Percentiles rank a stretch among this genome's conserved stretches.
Evolutionary conservation across 768 basidiomycete species (phyloP).

Genomic region (Porpolomopsis calyptriformis): DNA sequence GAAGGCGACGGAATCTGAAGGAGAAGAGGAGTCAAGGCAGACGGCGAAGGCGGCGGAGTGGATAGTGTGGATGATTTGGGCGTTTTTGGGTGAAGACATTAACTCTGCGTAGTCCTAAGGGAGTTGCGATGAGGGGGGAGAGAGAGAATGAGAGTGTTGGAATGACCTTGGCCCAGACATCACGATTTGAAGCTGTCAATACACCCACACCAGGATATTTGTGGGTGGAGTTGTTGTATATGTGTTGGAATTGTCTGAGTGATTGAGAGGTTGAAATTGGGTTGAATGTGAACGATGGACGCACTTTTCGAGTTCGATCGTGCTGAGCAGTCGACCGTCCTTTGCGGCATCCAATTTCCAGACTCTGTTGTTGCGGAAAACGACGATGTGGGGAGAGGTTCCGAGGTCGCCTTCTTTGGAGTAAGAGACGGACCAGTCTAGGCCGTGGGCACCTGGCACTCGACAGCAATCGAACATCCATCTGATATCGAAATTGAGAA

Average conservation of each 20-base stretch:
- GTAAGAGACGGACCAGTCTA: slow-evolving; percentile 70
- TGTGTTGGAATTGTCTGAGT: slow-evolving; percentile 59
- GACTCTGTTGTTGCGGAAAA: slow-evolving; percentile 73
- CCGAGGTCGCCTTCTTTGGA: slow-evolving; percentile 46
- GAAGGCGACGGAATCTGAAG: slow-evolving; percentile 41
- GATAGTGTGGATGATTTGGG: slow-evolving; percentile 54
- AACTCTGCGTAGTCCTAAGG: slow-evolving; percentile 55
- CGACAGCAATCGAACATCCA: slow-evolving; percentile 94
- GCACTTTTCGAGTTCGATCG: slow-evolving; percentile 55
- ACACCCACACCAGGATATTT: slow-evolving; percentile 69
- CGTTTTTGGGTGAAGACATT: slow-evolving; percentile 49
- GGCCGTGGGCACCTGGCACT: slow-evolving; percentile 58
- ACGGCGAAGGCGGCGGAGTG: slow-evolving; percentile 82
- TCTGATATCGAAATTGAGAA: slow-evolving; percentile 24
- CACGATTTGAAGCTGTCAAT: slow-evolving; percentile 69
- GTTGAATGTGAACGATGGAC: slow-evolving; percentile 8
- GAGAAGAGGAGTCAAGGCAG: slow-evolving; percentile 58
- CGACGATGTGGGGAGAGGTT: slow-evolving; percentile 69
- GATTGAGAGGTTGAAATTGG: not conserved
- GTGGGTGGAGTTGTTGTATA: slow-evolving; percentile 52
- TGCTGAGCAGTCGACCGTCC: slow-evolving; percentile 49
- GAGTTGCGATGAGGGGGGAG: not conserved
- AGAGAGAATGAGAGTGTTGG: not conserved
- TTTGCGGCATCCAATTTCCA: slow-evolving; percentile 67
- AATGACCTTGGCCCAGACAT: slow-evolving; percentile 89